Evolutionary conservation across 352 stramenopile genomes (phyloP).

Genomic region (Globisporangium splendens): DNA sequence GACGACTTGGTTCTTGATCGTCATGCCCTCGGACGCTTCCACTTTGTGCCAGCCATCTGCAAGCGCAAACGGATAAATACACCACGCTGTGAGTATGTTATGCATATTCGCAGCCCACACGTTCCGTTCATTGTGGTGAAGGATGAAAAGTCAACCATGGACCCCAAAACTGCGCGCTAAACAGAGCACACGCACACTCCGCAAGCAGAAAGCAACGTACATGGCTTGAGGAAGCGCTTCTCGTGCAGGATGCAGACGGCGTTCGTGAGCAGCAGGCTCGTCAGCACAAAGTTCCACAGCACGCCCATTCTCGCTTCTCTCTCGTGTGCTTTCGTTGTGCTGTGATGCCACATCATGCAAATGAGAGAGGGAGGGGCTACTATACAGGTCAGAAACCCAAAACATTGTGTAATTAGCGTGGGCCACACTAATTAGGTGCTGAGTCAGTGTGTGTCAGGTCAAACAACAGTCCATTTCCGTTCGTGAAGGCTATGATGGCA

Average conservation of each 20-base stretch:
- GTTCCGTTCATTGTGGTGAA: no score
- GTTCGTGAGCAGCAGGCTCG: slow-evolving; percentile 83
- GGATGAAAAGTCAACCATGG: no score
- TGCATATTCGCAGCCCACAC: no score
- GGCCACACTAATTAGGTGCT: neutral
- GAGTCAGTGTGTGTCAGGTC: neutral
- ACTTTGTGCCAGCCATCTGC: slow-evolving; percentile 87
- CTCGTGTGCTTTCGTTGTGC: neutral
- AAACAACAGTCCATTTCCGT: neutral
- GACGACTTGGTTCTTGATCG: slow-evolving; percentile 86
- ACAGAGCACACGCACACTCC: no score
- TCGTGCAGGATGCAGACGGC: slow-evolving; percentile 85
- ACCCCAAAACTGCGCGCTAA: no score
- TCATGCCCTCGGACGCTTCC: slow-evolving; percentile 76
- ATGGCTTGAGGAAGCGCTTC: slow-evolving; percentile 81
- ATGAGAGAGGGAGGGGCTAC: no score
- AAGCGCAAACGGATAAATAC: no score
- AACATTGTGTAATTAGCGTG: no score
- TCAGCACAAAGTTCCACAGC: slow-evolving; percentile 87
- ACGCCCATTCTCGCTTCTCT: slow-evolving; percentile 50
- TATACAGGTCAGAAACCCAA: no score
- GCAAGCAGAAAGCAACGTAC: no score
- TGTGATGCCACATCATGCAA: no score
- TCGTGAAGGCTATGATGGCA: neutral
- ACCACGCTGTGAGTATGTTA: no score